Evolutionary conservation across 2,329 filamentous ascomycete species (phyloP).

Genomic region (Hymenoscyphus infarciens): DNA sequence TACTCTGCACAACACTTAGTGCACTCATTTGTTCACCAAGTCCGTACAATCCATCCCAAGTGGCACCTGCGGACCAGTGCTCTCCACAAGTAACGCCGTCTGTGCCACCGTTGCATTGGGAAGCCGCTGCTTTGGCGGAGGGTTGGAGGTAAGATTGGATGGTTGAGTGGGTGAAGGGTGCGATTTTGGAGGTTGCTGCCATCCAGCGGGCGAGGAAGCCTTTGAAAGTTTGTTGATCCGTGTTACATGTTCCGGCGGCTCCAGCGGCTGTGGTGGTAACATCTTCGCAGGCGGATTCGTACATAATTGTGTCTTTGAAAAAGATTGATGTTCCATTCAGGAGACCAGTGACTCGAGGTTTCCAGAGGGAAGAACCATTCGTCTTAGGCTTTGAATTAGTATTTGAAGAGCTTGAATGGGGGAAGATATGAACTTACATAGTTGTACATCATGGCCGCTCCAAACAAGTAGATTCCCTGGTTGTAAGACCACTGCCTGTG

Average conservation of each 20-base stretch:
- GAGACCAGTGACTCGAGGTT: slow-evolving; percentile 52
- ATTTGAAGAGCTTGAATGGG: slow-evolving; percentile 10
- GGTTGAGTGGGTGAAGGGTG: slow-evolving; percentile 51
- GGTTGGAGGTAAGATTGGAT: slow-evolving; percentile 52
- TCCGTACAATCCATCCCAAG: slow-evolving; percentile 57
- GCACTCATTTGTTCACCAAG: slow-evolving; percentile 70
- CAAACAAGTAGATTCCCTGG: slow-evolving; percentile 61
- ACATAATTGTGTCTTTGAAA: slow-evolving; percentile 58
- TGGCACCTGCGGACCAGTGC: slow-evolving; percentile 51
- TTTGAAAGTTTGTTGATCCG: slow-evolving; percentile 61
- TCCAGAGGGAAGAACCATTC: slow-evolving; percentile 45
- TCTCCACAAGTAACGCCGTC: slow-evolving; percentile 58
- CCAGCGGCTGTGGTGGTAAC: background rate
- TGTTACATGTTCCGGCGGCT: slow-evolving; percentile 52
- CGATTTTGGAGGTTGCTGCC: slow-evolving; percentile 60
- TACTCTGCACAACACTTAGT: slow-evolving; percentile 60
- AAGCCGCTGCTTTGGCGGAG: slow-evolving; percentile 54
- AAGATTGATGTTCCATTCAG: slow-evolving; percentile 51
- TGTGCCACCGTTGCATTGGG: slow-evolving; percentile 42
- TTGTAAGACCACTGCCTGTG: slow-evolving; percentile 68
- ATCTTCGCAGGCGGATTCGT: slow-evolving; percentile 60
- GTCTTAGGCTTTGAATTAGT: slow-evolving; percentile 22
- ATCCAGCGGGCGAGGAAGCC: slow-evolving; percentile 60
- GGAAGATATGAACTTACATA: slow-evolving; percentile 40
- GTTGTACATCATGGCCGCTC: slow-evolving; percentile 46